Base-by-base conservation (phyloP, 2,329 filamentous ascomycete species). In the Ophiostoma fasciatum region DNA sequence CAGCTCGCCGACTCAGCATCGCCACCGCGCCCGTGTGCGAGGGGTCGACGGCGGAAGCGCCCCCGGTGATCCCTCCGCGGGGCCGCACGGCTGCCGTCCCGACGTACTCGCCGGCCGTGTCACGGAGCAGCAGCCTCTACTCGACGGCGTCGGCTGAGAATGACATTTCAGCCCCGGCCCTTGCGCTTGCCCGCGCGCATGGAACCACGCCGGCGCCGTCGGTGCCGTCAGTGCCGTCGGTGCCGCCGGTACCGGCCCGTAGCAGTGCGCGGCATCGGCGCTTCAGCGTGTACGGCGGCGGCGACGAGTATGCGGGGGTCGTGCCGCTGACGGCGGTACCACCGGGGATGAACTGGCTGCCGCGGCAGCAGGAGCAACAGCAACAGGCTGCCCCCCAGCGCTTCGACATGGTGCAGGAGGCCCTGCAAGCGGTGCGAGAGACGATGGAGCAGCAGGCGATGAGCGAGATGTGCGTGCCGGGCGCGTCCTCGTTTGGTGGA, bases 251-350 rank as follows among this genome's bases (percentile, higher is more conserved):
- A 4, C 39, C 37, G 3, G 31, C 13, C 9, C 37, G 38, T 27
- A 40, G 27, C 35, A 37, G 28, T 11, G 25, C 36, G 5, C 38
- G 36, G 7, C 36, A 38, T 8, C 42, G 44, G 7, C 42, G 44
- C 1, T 46, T 45, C 33, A 44, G 42, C 19, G 37, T 46, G 2
- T 43, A 39, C 26, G 42, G 44, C 9, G 40, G 37, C 13, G 42
- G 40, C n/a, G 37, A 37, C 40, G 38, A 40, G 31, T 37, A 32
- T 15, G 38, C 41, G 3, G n/a, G 23, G 2, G n/a, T 32, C 4
- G 12, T 33, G 5, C 17, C 28, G 7, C 19, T 27, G 7, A 28
- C 21, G 4, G 25, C 20, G 11, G 33, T 12, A 33, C 27, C 15
- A 31, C 23, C 14, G 4, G 23, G 27, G 9, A 25, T 25, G 23